phyloP scores from a whole-genome alignment of 352 stramenopile species.

The Globisporangium megalacanthum region DNA sequence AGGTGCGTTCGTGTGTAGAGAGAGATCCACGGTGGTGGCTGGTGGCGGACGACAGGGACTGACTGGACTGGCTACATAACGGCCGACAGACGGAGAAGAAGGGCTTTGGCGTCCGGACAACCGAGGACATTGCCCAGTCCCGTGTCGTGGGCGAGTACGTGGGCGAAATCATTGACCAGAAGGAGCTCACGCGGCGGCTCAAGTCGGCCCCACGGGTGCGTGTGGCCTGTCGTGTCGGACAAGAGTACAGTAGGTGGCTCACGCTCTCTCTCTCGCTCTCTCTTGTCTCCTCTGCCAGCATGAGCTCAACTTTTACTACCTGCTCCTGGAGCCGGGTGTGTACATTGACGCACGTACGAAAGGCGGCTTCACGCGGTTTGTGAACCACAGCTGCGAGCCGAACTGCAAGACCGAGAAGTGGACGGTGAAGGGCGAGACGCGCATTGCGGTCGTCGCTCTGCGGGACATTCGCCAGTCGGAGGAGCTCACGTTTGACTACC shows the following conservation, averaged over 20 bases:
- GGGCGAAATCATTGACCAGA: constrained; percentile 89
- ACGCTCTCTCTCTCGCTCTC: constrained; percentile 4
- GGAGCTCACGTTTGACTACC: constrained; percentile 96
- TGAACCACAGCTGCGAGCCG: constrained; percentile 95
- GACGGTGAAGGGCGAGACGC: constrained; percentile 87
- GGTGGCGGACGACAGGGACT: too few species aligned
- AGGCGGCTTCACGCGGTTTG: constrained; percentile 93
- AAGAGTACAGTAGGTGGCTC: constrained; percentile 1
- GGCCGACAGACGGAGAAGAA: constrained; percentile 60
- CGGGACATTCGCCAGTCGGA: constrained; percentile 83
- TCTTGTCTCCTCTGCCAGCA: constrained; percentile 19
- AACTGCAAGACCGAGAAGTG: constrained; percentile 97
- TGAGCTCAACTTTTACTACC: constrained; percentile 87
- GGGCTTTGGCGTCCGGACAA: constrained; percentile 78
- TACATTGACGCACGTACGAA: constrained; percentile 89
- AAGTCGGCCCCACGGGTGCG: constrained; percentile 48
- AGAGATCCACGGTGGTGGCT: background rate
- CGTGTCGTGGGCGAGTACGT: constrained; percentile 89
- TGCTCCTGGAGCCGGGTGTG: constrained; percentile 69
- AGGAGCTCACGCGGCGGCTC: constrained; percentile 59
- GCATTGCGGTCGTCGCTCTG: constrained; percentile 93
- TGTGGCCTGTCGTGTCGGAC: constrained; percentile 1
- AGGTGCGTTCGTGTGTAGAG: constrained; percentile 16
- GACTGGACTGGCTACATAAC: background rate
- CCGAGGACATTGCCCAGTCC: constrained; percentile 48